Evolutionary conservation across 1,284 basidiomycete species (phyloP), one percentile per base, ranked within the genome.

Genomic region (Cutaneotrichosporon sp.): DNA sequence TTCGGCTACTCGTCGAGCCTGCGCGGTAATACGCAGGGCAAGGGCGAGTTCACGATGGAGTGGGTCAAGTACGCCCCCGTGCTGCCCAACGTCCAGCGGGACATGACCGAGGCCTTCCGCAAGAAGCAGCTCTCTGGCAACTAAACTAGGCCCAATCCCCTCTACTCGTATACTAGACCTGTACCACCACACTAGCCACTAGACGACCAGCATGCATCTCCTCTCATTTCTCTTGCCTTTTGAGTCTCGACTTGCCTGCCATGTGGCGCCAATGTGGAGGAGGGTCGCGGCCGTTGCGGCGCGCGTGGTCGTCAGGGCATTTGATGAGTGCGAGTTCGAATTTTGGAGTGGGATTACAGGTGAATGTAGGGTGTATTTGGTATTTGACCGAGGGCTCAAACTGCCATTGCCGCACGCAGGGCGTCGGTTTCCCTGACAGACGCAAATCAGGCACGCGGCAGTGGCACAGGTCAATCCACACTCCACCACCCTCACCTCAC

Each of bases 11-110:
- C 92, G 29, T 91, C 87, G 73, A 89, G 91, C 71, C 82, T 99
- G 56, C 87, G 97, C 63, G 95, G 95, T 6, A 87, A 88, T 67
- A 99, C 95, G 0, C 95, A 99, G 81, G 93, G 94, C 73, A 97
- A 97, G 83, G 93, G 89, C 81, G 91, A 94, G 81, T 95, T 95
- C 76, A 91, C 90, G 67, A 97, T 97, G 94, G 93, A 95, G 79
- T 97, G 95, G 81, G 92, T 91, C 87, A 85, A 80, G 36, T 91
- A 97, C 75, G 82, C 86, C 76, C 90, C 93, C 14, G 94, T 97
- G n/a, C 81, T 97, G 72, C 89, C 91, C 22, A 88, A 90, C 72
- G 80, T 94, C 11, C 94, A 97, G 80, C 88, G 85, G 73, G 91
- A 94, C 61, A 86, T 93, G 80, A 84, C 87, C 63, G 87, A 89